Conservation (phyloP, 495 filamentous ascomycete genomes). For the Pseudevernia furfuracea region DNA sequence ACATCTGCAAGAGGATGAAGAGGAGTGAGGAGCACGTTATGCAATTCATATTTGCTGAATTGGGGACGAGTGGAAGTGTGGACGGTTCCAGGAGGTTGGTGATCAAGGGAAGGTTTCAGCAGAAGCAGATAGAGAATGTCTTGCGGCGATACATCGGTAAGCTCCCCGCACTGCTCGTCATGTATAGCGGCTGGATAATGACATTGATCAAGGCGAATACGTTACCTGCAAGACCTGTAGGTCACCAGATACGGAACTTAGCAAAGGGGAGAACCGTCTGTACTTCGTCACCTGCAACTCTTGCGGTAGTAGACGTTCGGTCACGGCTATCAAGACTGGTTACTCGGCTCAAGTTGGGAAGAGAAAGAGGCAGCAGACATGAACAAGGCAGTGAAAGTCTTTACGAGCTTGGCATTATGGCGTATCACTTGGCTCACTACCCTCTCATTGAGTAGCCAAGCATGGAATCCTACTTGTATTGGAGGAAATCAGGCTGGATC, state of each 20-base stretch:
- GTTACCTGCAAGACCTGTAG: slow-evolving; percentile 98
- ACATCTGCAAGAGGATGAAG: slow-evolving; percentile 94
- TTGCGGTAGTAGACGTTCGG: slow-evolving; percentile 81
- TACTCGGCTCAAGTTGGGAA: slow-evolving; percentile 98
- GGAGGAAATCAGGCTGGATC: background rate
- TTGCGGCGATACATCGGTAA: slow-evolving; percentile 87
- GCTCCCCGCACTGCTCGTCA: slow-evolving; percentile 28
- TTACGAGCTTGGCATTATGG: slow-evolving; percentile 1
- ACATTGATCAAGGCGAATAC: slow-evolving; percentile 66
- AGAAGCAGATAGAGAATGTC: slow-evolving; percentile 96
- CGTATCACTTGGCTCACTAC: slow-evolving; percentile 1
- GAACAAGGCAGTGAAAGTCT: slow-evolving; percentile 19
- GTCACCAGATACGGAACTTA: slow-evolving; percentile 88
- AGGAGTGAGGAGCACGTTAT: slow-evolving; percentile 94
- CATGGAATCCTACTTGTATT: background rate
- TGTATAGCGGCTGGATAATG: slow-evolving; percentile 20
- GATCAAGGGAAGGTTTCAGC: slow-evolving; percentile 98
- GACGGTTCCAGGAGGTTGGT: slow-evolving; percentile 89
- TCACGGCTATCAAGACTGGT: slow-evolving; percentile 98
- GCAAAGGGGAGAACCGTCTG: slow-evolving; percentile 96
- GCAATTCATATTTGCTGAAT: slow-evolving; percentile 91
- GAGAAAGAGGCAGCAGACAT: slow-evolving; percentile 64
- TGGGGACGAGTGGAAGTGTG: slow-evolving; percentile 91
- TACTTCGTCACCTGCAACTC: slow-evolving; percentile 81
- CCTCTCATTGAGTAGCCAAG: background rate